Conservation (phyloP, 2,329 filamentous ascomycete genomes). For the Metarhizium album region DNA sequence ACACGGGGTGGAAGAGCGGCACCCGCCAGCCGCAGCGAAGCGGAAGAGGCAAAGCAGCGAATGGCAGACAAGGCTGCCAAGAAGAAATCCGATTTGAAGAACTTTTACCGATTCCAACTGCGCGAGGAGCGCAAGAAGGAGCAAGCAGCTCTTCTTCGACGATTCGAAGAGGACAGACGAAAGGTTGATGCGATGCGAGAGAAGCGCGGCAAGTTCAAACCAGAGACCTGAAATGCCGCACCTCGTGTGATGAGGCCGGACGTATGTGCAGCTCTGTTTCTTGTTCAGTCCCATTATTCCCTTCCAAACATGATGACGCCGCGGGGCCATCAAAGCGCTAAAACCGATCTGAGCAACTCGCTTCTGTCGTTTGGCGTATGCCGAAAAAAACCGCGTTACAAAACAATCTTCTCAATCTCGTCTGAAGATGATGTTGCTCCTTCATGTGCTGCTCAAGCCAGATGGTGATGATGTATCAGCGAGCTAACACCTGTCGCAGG, state of each 20-base stretch:
- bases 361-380: slow-evolving; percentile 28
- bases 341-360: slow-evolving; percentile 11
- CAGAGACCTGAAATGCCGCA: slow-evolving; percentile 28
- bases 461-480: neutral
- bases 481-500: neutral
- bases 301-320: slow-evolving; percentile 35
- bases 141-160: slow-evolving; percentile 55
- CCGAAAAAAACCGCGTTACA: slow-evolving; percentile 52
- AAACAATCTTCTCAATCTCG: slow-evolving; percentile 54
- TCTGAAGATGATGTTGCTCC: slow-evolving; percentile 33
- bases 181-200: slow-evolving; percentile 62
- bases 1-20: slow-evolving; percentile 64
- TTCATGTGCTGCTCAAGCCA: neutral
- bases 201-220: slow-evolving; percentile 51
- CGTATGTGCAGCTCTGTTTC: slow-evolving; percentile 7
- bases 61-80: slow-evolving; percentile 53
- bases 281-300: neutral
- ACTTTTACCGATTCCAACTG: slow-evolving; percentile 79
- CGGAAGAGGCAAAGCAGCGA: slow-evolving; percentile 46
- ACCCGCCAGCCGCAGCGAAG: slow-evolving; percentile 64
- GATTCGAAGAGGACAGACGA: slow-evolving; percentile 66
- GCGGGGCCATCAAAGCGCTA: slow-evolving; percentile 39
- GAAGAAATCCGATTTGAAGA: slow-evolving; percentile 52
- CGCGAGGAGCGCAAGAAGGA: slow-evolving; percentile 68
- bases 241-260: neutral